phyloP scores from a whole-genome alignment of 257 asterid species.

The Marsdenia floribunda region DNA sequence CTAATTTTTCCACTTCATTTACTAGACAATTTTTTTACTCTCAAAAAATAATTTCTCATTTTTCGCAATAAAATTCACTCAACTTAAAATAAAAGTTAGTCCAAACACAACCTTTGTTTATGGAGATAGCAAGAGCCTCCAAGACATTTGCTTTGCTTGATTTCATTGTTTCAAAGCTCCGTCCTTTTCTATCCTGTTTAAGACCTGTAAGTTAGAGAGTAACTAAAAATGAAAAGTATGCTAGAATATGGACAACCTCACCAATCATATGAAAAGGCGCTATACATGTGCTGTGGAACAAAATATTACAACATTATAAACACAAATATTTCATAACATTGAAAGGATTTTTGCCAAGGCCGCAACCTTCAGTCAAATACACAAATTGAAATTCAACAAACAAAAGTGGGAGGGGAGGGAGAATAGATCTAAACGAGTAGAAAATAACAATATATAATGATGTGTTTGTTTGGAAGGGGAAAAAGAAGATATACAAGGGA shows the following conservation, averaged over 20 bases:
- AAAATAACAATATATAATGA: background rate
- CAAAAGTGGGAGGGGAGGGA: background rate
- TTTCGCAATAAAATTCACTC: too few relatives aligned
- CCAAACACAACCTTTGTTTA: too few relatives aligned
- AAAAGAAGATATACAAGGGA: too few relatives aligned
- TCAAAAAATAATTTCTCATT: too few relatives aligned
- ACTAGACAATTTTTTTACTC: too few relatives aligned
- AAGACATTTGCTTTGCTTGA: constrained; percentile 3
- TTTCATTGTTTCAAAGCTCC: background rate
- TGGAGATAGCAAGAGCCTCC: constrained; percentile 18
- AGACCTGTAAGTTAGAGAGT: constrained; percentile 20
- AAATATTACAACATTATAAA: background rate
- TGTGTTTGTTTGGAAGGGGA: background rate
- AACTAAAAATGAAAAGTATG: constrained; percentile 1
- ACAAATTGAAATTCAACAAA: background rate
- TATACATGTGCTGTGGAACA: background rate
- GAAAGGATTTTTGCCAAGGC: background rate
- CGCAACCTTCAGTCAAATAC: too few relatives aligned
- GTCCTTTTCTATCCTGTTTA: background rate
- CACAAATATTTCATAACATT: background rate
- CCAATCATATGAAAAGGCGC: background rate
- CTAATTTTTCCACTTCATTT: too few relatives aligned
- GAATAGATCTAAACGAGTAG: background rate
- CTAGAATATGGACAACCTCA: constrained; percentile 2
- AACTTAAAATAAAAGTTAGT: too few relatives aligned